These are phyloP conservation scores for Leishmania martiniquensis DNA, from an alignment of 208 protist species.

Conservation along the genomic window DNA sequence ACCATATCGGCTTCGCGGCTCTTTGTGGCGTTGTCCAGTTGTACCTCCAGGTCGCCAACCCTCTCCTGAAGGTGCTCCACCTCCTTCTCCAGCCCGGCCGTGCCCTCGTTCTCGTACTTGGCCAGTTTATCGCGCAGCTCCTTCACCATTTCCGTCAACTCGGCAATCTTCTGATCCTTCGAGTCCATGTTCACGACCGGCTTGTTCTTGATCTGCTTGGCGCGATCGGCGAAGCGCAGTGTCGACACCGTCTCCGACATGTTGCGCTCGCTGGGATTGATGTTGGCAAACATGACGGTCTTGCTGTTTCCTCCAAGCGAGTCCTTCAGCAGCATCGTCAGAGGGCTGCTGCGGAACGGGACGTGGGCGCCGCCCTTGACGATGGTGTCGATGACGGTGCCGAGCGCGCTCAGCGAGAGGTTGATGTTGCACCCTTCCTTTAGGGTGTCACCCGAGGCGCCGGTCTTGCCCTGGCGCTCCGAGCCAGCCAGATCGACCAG, in stretches of 20 bases:
- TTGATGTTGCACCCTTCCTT: slow-evolving; percentile 96
- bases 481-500: slow-evolving; percentile 94
- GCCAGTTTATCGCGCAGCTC: slow-evolving; percentile 83
- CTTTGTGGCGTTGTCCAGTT: slow-evolving; percentile 73
- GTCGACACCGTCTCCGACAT: slow-evolving; percentile 90
- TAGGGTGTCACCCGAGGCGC: slow-evolving; percentile 89
- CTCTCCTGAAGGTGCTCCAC: slow-evolving; percentile 62
- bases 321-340: slow-evolving; percentile 93
- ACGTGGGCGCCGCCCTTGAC: slow-evolving; percentile 88
- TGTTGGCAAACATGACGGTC: slow-evolving; percentile 93
- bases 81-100: slow-evolving; percentile 66
- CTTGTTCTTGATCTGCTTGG: slow-evolving; percentile 95
- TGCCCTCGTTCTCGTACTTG: slow-evolving; percentile 79
- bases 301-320: slow-evolving; percentile 90
- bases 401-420: slow-evolving; percentile 89
- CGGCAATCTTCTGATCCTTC: slow-evolving; percentile 90
- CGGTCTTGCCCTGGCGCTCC: slow-evolving; percentile 91
- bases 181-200: slow-evolving; percentile 89
- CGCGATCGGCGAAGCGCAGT: slow-evolving; percentile 87
- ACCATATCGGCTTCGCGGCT: slow-evolving; percentile 74
- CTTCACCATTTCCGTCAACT: slow-evolving; percentile 71
- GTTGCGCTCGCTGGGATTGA: slow-evolving; percentile 88
- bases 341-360: slow-evolving; percentile 82
- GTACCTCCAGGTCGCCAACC: slow-evolving; percentile 74
- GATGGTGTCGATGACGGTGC: slow-evolving; percentile 91